A percentile compares a stretch with the other conserved stretches of the same genome.
These are phyloP conservation scores for Krasilnikovozyma curviuscula DNA, from an alignment of 768 basidiomycete species.

Conservation along the genomic window DNA sequence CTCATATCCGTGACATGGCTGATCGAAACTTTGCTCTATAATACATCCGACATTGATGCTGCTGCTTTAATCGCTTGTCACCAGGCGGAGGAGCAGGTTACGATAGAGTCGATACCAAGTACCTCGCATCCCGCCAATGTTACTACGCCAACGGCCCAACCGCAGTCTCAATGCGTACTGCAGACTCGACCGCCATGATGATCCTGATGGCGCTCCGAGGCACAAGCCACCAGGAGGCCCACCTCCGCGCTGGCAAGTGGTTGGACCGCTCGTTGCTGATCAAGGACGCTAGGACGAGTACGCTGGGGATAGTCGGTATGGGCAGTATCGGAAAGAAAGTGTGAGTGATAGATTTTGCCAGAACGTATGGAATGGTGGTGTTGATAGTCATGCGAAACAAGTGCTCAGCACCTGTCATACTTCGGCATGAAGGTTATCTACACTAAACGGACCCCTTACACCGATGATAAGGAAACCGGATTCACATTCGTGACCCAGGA, in stretches of 20 bases:
- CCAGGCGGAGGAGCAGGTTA: neutral
- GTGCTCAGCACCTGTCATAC: constrained; percentile 17
- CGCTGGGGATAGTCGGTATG: neutral
- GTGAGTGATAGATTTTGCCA: too few species aligned
- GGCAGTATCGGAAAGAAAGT: neutral
- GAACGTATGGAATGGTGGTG: too few species aligned
- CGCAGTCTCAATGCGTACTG: neutral
- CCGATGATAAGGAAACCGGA: neutral
- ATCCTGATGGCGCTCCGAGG: neutral
- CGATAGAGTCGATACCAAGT: neutral
- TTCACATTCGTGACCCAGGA: neutral
- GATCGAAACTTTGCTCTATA: too few species aligned
- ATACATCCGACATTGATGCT: too few species aligned
- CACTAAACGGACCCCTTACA: neutral
- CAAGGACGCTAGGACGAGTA: neutral
- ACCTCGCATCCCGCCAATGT: neutral
- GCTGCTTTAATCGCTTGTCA: too few species aligned
- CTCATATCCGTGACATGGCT: too few species aligned
- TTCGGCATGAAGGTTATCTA: constrained; percentile 18
- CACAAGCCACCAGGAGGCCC: neutral
- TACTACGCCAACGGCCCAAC: neutral
- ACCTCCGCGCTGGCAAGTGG: neutral
- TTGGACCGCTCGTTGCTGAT: neutral
- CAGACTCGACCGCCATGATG: neutral
- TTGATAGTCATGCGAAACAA: neutral